Conservation (phyloP, 306 rosid genomes). For the Dicorynia guianensis region DNA sequence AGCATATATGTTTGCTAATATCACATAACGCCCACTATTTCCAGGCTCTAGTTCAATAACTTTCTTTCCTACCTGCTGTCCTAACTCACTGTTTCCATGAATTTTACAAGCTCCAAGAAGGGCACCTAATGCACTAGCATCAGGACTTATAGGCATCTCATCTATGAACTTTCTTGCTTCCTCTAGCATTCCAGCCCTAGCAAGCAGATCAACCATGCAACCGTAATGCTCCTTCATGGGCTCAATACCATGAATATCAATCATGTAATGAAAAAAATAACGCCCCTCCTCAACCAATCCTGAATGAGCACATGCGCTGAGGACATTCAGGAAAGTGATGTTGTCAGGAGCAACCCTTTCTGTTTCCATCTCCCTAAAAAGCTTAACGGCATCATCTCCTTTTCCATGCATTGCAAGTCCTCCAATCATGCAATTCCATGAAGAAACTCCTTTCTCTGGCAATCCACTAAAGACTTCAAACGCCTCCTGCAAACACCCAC, state of each 20-base stretch:
- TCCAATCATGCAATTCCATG: constrained; percentile 79
- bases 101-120: constrained; percentile 81
- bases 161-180: constrained; percentile 58
- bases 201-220: constrained; percentile 72
- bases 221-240: constrained; percentile 67
- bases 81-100: constrained; percentile 61
- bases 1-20: constrained; percentile 67
- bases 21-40: constrained; percentile 71
- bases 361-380: constrained; percentile 59
- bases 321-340: constrained; percentile 66
- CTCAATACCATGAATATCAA: constrained; percentile 48
- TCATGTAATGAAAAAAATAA: constrained; percentile 49
- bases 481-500: constrained; percentile 71
- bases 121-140: constrained; percentile 65
- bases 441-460: constrained; percentile 52
- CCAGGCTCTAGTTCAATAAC: constrained; percentile 68
- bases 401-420: constrained; percentile 80
- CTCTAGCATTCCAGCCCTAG: constrained; percentile 61
- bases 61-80: constrained; percentile 57
- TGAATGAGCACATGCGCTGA: constrained; percentile 70
- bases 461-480: constrained; percentile 52
- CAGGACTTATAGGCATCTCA: constrained; percentile 66
- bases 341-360: constrained; percentile 54
- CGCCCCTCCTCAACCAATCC: constrained; percentile 62
- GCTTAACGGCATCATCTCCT: constrained; percentile 60